Conservation (phyloP, 2,329 filamentous ascomycete genomes). For the Exophiala oligosperma region DNA sequence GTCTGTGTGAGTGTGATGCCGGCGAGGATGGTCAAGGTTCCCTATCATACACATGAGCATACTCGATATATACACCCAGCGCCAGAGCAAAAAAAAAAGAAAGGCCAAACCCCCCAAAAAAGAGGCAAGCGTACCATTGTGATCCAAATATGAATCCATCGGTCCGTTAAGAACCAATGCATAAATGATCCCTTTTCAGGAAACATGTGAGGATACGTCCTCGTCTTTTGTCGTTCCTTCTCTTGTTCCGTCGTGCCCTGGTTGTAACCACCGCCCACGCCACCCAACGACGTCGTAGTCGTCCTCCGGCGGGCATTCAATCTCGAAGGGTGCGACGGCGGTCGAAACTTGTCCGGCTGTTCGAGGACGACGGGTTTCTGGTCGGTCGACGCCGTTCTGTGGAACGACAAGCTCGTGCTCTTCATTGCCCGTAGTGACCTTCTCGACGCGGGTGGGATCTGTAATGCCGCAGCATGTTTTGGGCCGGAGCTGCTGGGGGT, state of each 20-base stretch:
- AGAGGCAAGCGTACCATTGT: conserved; percentile 63
- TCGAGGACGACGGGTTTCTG: conserved; percentile 64
- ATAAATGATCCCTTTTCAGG: conserved; percentile 78
- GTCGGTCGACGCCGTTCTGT: neutral
- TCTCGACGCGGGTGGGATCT: conserved; percentile 11
- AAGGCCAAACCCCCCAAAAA: neutral
- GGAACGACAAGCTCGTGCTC: too few relatives aligned
- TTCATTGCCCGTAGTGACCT: too few relatives aligned
- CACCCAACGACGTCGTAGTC: conserved; percentile 28
- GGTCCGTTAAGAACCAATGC: conserved; percentile 80
- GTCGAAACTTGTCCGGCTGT: conserved; percentile 85
- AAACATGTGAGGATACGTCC: conserved; percentile 86
- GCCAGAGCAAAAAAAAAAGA: neutral
- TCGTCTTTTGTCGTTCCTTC: conserved; percentile 63
- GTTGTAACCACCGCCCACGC: conserved; percentile 44
- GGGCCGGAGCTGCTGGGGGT: neutral
- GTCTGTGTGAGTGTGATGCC: conserved; percentile 33
- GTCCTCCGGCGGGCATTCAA: conserved; percentile 63
- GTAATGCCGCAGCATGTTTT: neutral
- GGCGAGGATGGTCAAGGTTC: conserved; percentile 38
- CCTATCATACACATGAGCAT: conserved; percentile 39
- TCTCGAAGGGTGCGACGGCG: conserved; percentile 81
- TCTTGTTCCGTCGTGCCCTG: conserved; percentile 57
- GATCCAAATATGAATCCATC: conserved; percentile 75
- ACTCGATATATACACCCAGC: neutral